Conservation (phyloP, 2,329 filamentous ascomycete genomes). For the Penicillium concentricum region DNA sequence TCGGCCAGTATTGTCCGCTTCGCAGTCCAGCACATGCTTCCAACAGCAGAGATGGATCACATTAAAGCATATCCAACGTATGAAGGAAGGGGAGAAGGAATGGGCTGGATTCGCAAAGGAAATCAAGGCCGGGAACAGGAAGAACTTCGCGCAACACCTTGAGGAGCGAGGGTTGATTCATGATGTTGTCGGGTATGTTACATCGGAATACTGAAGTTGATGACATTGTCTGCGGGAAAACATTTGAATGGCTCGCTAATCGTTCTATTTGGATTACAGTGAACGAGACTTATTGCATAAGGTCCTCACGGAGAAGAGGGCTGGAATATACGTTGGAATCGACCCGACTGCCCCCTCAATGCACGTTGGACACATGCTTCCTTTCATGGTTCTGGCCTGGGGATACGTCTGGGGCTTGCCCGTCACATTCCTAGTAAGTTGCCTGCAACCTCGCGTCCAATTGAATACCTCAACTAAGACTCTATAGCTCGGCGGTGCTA, state of each 20-base stretch:
- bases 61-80: conserved; percentile 36
- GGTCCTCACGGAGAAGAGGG: conserved; percentile 46
- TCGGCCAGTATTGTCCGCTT: conserved; percentile 14
- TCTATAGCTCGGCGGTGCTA: conserved; percentile 47
- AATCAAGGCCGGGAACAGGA: conserved; percentile 44
- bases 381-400: conserved; percentile 53
- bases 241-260: background rate
- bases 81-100: conserved; percentile 40
- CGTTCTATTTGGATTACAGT: conserved; percentile 25
- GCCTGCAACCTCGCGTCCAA: background rate
- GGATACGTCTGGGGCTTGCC: conserved; percentile 50
- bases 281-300: conserved; percentile 45
- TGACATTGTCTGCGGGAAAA: background rate
- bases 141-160: conserved; percentile 45
- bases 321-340: conserved; percentile 49
- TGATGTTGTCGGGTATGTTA: conserved; percentile 46
- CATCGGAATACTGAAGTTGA: background rate
- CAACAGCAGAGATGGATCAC: conserved; percentile 40
- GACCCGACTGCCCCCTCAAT: conserved; percentile 52
- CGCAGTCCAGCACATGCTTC: background rate
- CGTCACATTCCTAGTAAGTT: conserved; percentile 45
- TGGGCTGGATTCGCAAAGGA: conserved; percentile 43
- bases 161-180: conserved; percentile 49
- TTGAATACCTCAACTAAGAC: conserved; percentile 15
- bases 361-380: conserved; percentile 52